Evolutionary conservation across 2,329 filamentous ascomycete species (phyloP).

Genomic region (Neonectria neomacrospora): DNA sequence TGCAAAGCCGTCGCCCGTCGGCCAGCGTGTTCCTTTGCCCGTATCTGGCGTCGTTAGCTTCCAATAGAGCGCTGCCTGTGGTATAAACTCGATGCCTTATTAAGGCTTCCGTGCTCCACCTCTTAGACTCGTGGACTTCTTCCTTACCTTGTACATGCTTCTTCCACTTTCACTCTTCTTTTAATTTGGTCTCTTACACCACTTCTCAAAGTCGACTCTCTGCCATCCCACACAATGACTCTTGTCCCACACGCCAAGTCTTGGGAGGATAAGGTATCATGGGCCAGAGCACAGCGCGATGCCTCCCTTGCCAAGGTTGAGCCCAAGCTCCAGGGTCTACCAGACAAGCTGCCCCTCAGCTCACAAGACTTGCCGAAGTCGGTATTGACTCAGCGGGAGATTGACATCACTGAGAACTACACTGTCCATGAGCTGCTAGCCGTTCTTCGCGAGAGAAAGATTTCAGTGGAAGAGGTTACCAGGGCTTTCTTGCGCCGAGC

Average conservation of each 20-base stretch:
- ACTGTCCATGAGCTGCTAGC: slow-evolving; percentile 37
- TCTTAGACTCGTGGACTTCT: background rate
- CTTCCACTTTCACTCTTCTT: background rate
- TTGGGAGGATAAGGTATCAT: slow-evolving; percentile 22
- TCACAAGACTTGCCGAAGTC: slow-evolving; percentile 38
- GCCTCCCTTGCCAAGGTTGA: slow-evolving; percentile 42
- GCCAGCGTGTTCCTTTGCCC: background rate
- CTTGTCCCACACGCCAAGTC: slow-evolving; percentile 10
- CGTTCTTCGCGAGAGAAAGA: slow-evolving; percentile 32
- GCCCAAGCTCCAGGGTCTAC: slow-evolving; percentile 41
- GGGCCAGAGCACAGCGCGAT: slow-evolving; percentile 34
- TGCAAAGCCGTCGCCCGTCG: background rate
- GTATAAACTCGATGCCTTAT: background rate
- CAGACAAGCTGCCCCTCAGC: slow-evolving; percentile 34
- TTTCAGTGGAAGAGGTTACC: slow-evolving; percentile 44
- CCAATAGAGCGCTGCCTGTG: background rate
- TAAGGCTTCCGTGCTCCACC: slow-evolving; percentile 1
- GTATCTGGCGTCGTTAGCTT: background rate
- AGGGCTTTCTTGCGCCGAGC: slow-evolving; percentile 42
- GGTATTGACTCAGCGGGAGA: slow-evolving; percentile 41
- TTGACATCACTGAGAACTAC: slow-evolving; percentile 46
- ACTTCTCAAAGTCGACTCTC: background rate
- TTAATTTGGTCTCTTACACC: background rate
- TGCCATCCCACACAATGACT: slow-evolving; percentile 2
- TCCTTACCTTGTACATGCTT: background rate